Evolutionary conservation across 2,329 filamentous ascomycete genomes (phyloP), one percentile per base, ranked within the genome.

Genomic region (Colletotrichum sp.): DNA sequence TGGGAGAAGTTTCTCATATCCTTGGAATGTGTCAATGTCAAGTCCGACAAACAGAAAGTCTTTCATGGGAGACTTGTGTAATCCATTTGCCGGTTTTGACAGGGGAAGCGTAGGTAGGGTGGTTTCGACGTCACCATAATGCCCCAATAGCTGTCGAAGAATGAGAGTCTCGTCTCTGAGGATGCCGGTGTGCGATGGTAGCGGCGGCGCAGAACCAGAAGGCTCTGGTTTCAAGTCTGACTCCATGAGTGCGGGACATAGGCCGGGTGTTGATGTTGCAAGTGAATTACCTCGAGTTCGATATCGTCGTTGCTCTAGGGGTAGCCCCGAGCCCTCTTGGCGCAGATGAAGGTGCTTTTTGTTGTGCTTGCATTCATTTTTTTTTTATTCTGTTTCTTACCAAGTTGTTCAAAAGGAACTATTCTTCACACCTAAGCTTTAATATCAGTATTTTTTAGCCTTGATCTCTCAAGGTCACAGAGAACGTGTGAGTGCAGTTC

Each of bases 1-100:
- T 3, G 67, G 59, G n/a, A 69, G 44, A 39, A 75, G 55, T 13
- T 59, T 30, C 8, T 69, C 63, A 57, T 77, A 77, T 16, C 72
- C 75, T 64, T 78, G 72, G n/a, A 62, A 75, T 1, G 77, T 75
- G 26, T 78, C 72, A 34, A 78, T 64, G 13, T 78, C 72, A 28
- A 77, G 69, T 18, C 75, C 69, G 36, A 77, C 66, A 12, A 78
- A 52, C 22, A 77, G 72, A 16, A 73, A 34, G n/a, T 77, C 69
- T 30, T 52, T 60, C 52, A 78, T 69, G 13, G 48, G 24, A 16
- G 77, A 68, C n/a, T 52, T 55, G 9, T 60, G 63, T 10, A 78
- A 60, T 6, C 22, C 48, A 3, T 39, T 15, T n/a, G 26, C 63
- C 28, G 68, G 65, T 34, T 62, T 62, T 15, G 30, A 32, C 28